Evolutionary conservation across 1,284 basidiomycete genomes (phyloP), one percentile per base, ranked within the genome.

Genomic region (Rhodotorula sp.): DNA sequence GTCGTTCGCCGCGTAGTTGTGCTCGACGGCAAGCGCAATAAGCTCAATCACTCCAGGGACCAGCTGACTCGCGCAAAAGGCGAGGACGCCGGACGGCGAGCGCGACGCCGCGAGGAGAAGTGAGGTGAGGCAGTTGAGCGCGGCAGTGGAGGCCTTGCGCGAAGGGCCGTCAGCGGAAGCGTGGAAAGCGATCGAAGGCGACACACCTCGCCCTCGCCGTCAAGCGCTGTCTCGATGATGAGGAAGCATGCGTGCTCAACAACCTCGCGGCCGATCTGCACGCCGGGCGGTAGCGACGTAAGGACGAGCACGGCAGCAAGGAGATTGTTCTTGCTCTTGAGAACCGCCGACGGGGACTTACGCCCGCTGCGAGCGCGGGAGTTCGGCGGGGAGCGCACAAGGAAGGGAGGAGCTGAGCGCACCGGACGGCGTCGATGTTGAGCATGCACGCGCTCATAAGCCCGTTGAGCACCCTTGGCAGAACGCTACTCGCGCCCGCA

Each of bases 361-460:
- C 94, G 88, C 17, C 91, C 89, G 67, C 93, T 94, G 77, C 59
- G 53, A 44, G 57, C 61, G 46, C 44, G 57, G 64, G 44, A 74
- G 37, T 61, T 69, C 66, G 69, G 39, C 54, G 32, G 56, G n/a
- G 32, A 57, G 39, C 34, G 13, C 27, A 3, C 25, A 25, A 1
- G 29, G 36, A 27, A 17, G n/a, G 13, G 15, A 62, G 25, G 39
- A 74, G 56, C 64, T 39, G 50, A 19, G 82, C 88, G 74, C 66
- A 93, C 92, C 92, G 88, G 89, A 97, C 92, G 74, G 91, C 92
- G 77, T 97, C 94, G 34, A 97, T 86, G 78, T 94, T 91, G 64
- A 90, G 83, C 51, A 99, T 82, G 79, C 92, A 94, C 2, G 90
- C 86, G 0, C 92, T 94, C 19, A 98, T 82, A 50, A 97, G 83